Evolutionary conservation across 345 rosid genomes (phyloP).

Genomic region (Eucalyptus tenuipes): DNA sequence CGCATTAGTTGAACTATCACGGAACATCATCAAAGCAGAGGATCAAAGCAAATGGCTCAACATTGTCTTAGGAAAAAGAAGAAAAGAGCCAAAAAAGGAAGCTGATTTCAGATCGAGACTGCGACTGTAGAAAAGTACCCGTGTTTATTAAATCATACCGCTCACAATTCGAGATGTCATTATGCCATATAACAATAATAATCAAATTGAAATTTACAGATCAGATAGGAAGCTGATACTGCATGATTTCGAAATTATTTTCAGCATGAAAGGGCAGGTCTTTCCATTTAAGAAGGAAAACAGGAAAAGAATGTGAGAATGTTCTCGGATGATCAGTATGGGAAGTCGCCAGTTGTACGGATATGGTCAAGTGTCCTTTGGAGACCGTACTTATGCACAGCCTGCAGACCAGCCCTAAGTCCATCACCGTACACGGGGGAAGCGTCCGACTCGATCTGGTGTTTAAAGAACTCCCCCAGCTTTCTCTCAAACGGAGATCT

Average conservation of each 20-base stretch:
- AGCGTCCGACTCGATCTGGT: conserved; percentile 69
- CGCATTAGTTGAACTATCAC: background rate
- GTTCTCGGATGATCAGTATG: conserved; percentile 19
- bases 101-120: background rate
- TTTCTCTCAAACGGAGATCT: conserved; percentile 61
- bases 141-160: background rate
- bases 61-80: background rate
- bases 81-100: background rate
- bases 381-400: conserved; percentile 66
- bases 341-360: conserved; percentile 60
- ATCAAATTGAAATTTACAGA: background rate
- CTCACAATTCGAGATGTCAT: background rate
- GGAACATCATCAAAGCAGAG: background rate
- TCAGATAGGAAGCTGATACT: background rate
- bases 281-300: background rate
- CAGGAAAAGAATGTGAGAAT: background rate
- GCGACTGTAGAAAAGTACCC: background rate
- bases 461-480: conserved; percentile 78
- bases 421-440: conserved; percentile 93
- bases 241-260: background rate
- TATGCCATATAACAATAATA: background rate
- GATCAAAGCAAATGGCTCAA: background rate
- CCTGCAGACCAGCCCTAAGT: conserved; percentile 55
- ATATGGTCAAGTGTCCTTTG: conserved; percentile 74
- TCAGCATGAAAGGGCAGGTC: background rate